Evolutionary conservation across 2,329 filamentous ascomycete genomes (phyloP), one percentile per base, ranked within the genome.

Genomic region (Kalaharituber pfeilii): DNA sequence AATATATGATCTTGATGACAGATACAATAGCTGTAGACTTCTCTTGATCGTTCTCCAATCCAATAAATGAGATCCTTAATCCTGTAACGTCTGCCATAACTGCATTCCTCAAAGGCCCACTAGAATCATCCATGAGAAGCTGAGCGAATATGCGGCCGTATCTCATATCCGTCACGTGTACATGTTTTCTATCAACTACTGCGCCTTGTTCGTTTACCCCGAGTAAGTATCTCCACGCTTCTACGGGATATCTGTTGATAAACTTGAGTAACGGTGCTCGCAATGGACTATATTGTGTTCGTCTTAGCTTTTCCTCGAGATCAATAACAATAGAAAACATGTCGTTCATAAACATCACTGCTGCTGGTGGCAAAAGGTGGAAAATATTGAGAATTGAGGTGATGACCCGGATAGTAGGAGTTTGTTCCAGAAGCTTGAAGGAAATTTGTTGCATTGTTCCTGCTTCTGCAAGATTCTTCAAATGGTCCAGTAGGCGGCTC

Each of bases 381-480:
- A 98, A 98, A 54, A 98, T 89, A 65, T 94, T 91, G 67, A 98
- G 83, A 53, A 96, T 93, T 0, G 89, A 86, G 2, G 87, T 84
- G 33, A 96, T 86, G 49, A 96, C 84, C 70, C 91, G 94, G 82
- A 98, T 94, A 62, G 86, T 81, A 13, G 79, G 77, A 62, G 91
- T 84, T 66, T 96, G 88, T 67, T 98, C 93, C 56, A 96, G 86
- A 61, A 95, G 81, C 1, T 83, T 88, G 68, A 98, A 98, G 0
- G 89, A 95, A 1, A 91, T 85, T 64, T 88, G 86, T 66, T 96
- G 88, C 61, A 96, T 72, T 13, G 80, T 76, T 51, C 73, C 75
- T 2, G 84, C 77, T 56, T 95, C 87, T 1, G 89, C 88, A 59
- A 98, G 87, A 9, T 82, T 78, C 65, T 89, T 89, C 69, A 95